Conservation (phyloP, 2,329 filamentous ascomycete species). For the Pseudogymnoascus sp. region DNA sequence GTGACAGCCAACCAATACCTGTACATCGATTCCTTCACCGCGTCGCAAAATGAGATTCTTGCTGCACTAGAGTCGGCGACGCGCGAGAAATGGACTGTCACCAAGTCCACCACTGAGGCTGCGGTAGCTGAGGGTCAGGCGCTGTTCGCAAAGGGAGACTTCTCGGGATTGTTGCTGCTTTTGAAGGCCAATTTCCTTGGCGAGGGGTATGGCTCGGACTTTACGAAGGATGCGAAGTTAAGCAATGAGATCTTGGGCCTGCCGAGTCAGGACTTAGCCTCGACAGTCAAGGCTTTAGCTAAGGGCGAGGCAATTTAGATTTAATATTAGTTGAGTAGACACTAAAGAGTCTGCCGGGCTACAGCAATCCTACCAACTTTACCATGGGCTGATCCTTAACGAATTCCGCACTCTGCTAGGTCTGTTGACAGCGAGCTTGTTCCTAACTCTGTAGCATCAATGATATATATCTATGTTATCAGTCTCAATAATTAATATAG, state of each 20-base stretch:
- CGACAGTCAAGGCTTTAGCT: conserved; percentile 9
- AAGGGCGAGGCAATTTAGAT: not conserved
- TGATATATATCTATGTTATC: too few relatives aligned
- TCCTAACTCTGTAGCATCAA: conserved; percentile 54
- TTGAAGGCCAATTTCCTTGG: conserved; percentile 11
- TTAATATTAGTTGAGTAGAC: not conserved
- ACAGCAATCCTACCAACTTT: conserved; percentile 79
- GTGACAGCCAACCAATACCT: conserved; percentile 27
- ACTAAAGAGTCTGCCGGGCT: conserved; percentile 69
- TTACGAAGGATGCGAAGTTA: conserved; percentile 10
- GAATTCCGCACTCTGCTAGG: conserved; percentile 92
- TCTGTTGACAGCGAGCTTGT: conserved; percentile 75
- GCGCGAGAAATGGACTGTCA: conserved; percentile 23
- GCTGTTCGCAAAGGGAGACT: conserved; percentile 17
- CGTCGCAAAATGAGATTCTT: conserved; percentile 28
- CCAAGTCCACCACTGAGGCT: conserved; percentile 11
- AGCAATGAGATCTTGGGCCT: conserved; percentile 15
- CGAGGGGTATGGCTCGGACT: conserved; percentile 13
- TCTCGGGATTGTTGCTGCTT: conserved; percentile 11
- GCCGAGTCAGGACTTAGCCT: conserved; percentile 10
- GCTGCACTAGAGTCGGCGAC: conserved; percentile 23
- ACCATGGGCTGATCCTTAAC: conserved; percentile 83
- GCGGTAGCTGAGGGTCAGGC: conserved; percentile 13
- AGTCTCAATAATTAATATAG: too few relatives aligned
- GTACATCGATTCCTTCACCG: conserved; percentile 27